Base-by-base conservation (phyloP, 140 eudicot species). In the Senecio squalidus region DNA sequence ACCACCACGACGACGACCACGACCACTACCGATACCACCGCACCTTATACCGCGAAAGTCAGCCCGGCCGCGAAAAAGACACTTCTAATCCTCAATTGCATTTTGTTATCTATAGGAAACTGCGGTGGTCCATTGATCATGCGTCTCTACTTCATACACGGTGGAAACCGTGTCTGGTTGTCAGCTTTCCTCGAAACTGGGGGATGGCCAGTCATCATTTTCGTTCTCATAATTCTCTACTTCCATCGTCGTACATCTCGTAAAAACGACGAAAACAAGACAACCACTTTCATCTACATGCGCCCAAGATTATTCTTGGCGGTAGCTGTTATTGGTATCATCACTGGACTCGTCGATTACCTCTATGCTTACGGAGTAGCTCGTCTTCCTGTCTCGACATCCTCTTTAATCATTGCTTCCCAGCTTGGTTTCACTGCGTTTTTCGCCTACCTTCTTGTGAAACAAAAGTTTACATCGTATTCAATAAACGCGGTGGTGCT, bases 131-230 rank as follows among this genome's bases (percentile, higher is more conserved):
- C 90, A 5, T 13, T 78, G 11, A 62, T 82, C 46, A 78, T 72
- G 80, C 79, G 90, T 9, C 75, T 82, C 34, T 82, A 82, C 76
- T 82, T 78, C 71, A 1, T 78, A 44, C 79, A 78, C 48, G 89
- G 89, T 26, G 90, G 90, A 36, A 40, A 75, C 39, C 79, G 88
- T 20, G 64, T 81, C 18, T 81, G 88, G 88, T 44, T 81, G 4
- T 77, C 81, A 0, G 33, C 76, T 4, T 53, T 52, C 53, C 65
- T 74, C 3, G 76, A 81, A 58, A 74, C 78, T 25, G 76, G 33
- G 24, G 88, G 78, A 1, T 81, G 72, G 69, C 88, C 88, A n/a
- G 13, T 81, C 33, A 73, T 76, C 59, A 11, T 17, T 8, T 0
- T 31, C 2, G 70, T 53, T 49, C 58, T 70, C 13, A 9, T 24